Evolutionary conservation across 2,329 filamentous ascomycete genomes (phyloP), one percentile per base, ranked within the genome.

Genomic region (Alternaria gaisen): DNA sequence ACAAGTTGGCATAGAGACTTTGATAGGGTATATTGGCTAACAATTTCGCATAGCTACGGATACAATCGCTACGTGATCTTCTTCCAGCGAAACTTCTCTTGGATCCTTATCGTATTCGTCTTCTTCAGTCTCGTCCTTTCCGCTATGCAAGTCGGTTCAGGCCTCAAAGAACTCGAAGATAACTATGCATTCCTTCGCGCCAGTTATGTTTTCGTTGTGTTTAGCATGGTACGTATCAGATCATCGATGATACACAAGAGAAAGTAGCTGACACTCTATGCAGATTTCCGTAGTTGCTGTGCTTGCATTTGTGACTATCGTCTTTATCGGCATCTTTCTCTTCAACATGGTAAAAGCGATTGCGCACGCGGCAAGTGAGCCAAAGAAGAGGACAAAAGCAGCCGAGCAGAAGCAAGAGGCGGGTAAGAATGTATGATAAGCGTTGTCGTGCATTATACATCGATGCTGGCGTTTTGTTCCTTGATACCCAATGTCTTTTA

Each of bases 41-140:
- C 22, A 32, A 11, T 3, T 3, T 24, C 14, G 3, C 1, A 50
- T 4, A 60, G 58, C n/a, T 80, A 79, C 51, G 75, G 75, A 3
- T 79, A 80, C 61, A 79, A 79, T 40, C 74, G 76, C 58, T 80
- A 80, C 53, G 75, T 72, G 4, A 72, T 77, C 24, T 80, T 79
- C 64, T 79, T 80, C 61, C 71, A 79, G 61, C 73, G 77, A 16
- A 79, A 78, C 42, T 77, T 79, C 52, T 64, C 65, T 20, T 79
- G 76, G 76, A 73, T 79, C 4, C 65, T 79, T 9, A 66, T 77
- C 32, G 70, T 78, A 5, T 79, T 78, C 42, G 76, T 79, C 2
- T 79, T 77, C 66, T 76, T 80, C 58, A 71, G 68, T 5, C 60
- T 80, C 4, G 74, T 78, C 5, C 61, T 79, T 8, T 72, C 73